Conservation (phyloP, 1,284 basidiomycete species). For the Ustilago lituana region DNA sequence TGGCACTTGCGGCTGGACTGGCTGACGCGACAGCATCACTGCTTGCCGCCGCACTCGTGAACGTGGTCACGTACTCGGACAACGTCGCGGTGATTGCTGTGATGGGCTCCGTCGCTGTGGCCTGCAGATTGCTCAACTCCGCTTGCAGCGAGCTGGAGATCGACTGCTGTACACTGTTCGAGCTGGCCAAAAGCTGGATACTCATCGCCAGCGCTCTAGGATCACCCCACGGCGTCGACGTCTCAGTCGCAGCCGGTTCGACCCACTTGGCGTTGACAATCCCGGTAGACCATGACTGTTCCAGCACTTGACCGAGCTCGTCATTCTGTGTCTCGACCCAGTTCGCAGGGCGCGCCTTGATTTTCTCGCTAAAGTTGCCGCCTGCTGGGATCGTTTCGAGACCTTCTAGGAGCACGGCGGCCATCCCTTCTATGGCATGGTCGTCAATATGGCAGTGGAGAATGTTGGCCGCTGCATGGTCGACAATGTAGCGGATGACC, state of each 20-base stretch:
- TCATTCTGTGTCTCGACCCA: conserved; percentile 40
- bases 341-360: conserved; percentile 18
- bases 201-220: conserved; percentile 37
- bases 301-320: conserved; percentile 31
- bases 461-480: conserved; percentile 48
- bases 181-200: conserved; percentile 41
- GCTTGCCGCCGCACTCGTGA: conserved; percentile 13
- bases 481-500: conserved; percentile 44
- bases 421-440: conserved; percentile 52
- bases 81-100: conserved; percentile 35
- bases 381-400: conserved; percentile 41
- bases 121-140: conserved; percentile 24
- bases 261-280: conserved; percentile 12
- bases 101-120: conserved; percentile 19
- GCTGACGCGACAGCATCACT: too few species aligned
- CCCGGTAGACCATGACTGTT: conserved; percentile 21
- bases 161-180: conserved; percentile 34
- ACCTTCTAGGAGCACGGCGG: conserved; percentile 50
- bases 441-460: conserved; percentile 54
- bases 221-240: conserved; percentile 41
- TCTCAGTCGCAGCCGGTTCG: conserved; percentile 35
- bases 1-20: conserved; percentile 1
- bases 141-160: conserved; percentile 36
- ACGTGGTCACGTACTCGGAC: conserved; percentile 19
- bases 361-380: conserved; percentile 38